These are phyloP conservation scores for Xylariaceae sp. DNA, from an alignment of 2,329 filamentous ascomycete genomes.

Conservation along the genomic window DNA sequence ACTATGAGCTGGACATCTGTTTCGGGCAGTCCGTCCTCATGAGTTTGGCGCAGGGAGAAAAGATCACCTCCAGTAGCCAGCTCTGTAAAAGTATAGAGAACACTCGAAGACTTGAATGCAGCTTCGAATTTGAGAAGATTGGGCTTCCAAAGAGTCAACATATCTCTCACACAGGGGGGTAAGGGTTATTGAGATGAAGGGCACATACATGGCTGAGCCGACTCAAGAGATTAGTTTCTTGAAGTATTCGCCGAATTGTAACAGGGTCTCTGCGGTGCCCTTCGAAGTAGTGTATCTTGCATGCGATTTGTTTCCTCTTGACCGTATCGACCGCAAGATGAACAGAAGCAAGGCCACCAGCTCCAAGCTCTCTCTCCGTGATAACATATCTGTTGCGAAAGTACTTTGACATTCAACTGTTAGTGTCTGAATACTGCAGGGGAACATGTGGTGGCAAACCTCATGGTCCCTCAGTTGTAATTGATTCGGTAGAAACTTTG, in stretches of 20 bases:
- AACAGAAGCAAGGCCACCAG: constrained; percentile 51
- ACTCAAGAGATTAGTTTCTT: constrained; percentile 51
- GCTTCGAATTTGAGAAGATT: constrained; percentile 52
- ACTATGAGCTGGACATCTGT: constrained; percentile 43
- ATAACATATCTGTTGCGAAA: constrained; percentile 48
- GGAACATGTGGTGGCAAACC: constrained; percentile 22
- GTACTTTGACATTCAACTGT: constrained; percentile 29
- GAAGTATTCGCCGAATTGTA: constrained; percentile 37
- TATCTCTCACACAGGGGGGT: background rate
- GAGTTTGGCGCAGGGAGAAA: constrained; percentile 41
- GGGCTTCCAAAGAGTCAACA: constrained; percentile 37
- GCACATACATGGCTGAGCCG: constrained; percentile 50
- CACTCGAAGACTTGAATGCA: constrained; percentile 45
- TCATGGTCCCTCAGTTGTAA: constrained; percentile 33
- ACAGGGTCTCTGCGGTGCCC: constrained; percentile 16
- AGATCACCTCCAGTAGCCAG: constrained; percentile 53
- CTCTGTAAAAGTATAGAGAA: constrained; percentile 54
- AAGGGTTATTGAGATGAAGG: background rate
- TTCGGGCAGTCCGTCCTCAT: constrained; percentile 31
- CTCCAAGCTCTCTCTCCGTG: constrained; percentile 47
- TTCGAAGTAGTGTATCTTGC: constrained; percentile 59
- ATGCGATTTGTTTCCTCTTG: constrained; percentile 60
- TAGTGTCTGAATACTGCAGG: constrained; percentile 1
- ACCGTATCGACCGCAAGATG: constrained; percentile 49
- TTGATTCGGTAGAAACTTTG: constrained; percentile 15